These are phyloP conservation scores for Mangifera indica DNA, from an alignment of 345 rosid species.

Conservation along the genomic window DNA sequence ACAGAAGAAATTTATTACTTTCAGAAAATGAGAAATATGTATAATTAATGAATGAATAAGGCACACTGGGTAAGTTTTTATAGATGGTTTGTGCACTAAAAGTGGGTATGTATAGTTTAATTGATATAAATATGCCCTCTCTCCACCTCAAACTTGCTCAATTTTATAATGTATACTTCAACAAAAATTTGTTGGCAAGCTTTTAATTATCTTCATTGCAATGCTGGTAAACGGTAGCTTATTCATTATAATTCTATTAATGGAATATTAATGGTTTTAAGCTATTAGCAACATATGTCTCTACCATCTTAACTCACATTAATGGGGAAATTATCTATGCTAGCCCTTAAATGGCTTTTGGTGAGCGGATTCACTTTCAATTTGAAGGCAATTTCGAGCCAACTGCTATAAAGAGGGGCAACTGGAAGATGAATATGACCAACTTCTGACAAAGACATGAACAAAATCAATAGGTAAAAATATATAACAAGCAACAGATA, in stretches of 20 bases:
- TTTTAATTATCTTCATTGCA: background rate
- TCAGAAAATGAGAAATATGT: too few relatives aligned
- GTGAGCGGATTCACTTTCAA: background rate
- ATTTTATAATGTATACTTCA: too few relatives aligned
- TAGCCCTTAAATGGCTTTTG: conserved; percentile 4
- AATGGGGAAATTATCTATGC: background rate
- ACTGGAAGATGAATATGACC: background rate
- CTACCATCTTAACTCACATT: conserved; percentile 14
- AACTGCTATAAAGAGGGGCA: conserved; percentile 1
- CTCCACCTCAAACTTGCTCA: too few relatives aligned
- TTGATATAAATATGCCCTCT: too few relatives aligned
- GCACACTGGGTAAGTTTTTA: too few relatives aligned
- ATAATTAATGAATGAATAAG: too few relatives aligned
- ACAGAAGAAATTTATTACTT: too few relatives aligned
- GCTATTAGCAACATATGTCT: background rate
- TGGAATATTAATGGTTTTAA: background rate
- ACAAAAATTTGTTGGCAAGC: background rate
- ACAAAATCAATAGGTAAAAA: background rate
- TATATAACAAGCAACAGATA: background rate
- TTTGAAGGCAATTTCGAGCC: conserved; percentile 4
- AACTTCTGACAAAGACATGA: background rate
- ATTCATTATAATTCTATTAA: background rate
- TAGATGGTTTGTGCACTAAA: too few relatives aligned
- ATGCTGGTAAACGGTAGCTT: background rate
- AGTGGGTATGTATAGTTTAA: too few relatives aligned